Evolutionary conservation across 805 yeast genomes (phyloP).

Genomic region (Kuraishia borneana): DNA sequence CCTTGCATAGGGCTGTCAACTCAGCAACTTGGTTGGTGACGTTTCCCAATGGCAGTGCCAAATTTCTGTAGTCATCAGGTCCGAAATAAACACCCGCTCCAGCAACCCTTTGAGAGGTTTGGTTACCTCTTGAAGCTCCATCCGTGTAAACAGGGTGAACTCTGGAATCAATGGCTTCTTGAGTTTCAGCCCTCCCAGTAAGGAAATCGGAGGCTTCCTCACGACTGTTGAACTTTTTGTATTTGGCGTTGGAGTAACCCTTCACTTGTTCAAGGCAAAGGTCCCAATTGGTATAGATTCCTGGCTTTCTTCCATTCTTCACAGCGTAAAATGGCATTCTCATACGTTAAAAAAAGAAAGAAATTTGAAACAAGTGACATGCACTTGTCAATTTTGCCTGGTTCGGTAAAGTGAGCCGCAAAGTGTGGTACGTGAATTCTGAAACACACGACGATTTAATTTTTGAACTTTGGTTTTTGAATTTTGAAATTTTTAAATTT

Average conservation of each 20-base stretch:
- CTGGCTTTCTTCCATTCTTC: constrained; percentile 36
- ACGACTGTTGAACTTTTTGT: constrained; percentile 38
- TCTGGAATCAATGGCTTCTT: neutral
- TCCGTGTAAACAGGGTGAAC: constrained; percentile 47
- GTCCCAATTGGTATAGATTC: constrained; percentile 53
- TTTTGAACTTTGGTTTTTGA: no score
- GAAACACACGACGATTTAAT: no score
- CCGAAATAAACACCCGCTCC: constrained; percentile 80
- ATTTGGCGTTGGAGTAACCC: constrained; percentile 47
- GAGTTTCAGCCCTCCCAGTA: neutral
- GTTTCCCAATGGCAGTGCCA: constrained; percentile 37
- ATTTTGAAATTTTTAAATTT: no score
- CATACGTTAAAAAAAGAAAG: no score
- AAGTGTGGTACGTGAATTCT: no score
- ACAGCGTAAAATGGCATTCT: constrained; percentile 54
- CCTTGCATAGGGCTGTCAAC: constrained; percentile 51
- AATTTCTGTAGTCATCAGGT: constrained; percentile 37
- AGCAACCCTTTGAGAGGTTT: constrained; percentile 28
- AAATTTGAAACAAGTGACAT: no score
- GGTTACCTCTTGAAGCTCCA: constrained; percentile 65
- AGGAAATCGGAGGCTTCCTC: constrained; percentile 39
- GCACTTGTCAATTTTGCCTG: no score
- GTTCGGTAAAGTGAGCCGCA: no score
- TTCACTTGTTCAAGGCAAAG: constrained; percentile 38
- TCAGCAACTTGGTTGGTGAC: constrained; percentile 77